Evolutionary conservation across 768 basidiomycete species (phyloP), one percentile per base, ranked within the genome.

Genomic region (Suillus lakei): DNA sequence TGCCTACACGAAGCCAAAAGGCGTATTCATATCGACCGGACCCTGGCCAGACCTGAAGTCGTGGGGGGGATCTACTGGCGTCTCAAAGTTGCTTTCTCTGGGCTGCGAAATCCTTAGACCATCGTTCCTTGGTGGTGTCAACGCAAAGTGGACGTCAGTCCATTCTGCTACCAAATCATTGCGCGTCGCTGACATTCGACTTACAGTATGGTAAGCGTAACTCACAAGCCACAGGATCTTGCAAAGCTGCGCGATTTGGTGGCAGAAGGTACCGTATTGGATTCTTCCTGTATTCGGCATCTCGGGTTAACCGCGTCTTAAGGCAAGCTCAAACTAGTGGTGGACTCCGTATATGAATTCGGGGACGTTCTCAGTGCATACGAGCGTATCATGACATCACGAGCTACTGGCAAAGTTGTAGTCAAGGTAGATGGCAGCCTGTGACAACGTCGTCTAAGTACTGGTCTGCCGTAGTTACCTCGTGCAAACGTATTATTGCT

Each of bases 391-490:
- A 78, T 88, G 82, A 82, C 84, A 1, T 74, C 79, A 5, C 79
- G 84, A 23, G 86, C 88, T 1, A 84, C 80, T 4, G 92, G 92
- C 0, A 92, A 92, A 72, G 82, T 93, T 4, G 81, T 91, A 4
- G 82, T 92, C 28, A 85, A 81, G 66, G 75, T 89, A 7, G 77
- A 80, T 23, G 18, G 38, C 10, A 41, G 39, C 8, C 9, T 53
- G 9, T 53, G 28, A 53, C 9, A 28, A 28, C 12, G 26, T 28
- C 21, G 26, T n/a, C 26, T 39, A 18, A 59, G 32, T n/a, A 54
- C 30, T n/a, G 51, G 18, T 5, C 28, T 21, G 30, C 30, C 7
- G 8, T 38, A 10, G 34, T 38, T 59, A n/a, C 39, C 26, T 28
- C 38, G 4, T 58, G 38, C 26, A 21, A 12, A 39, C 7, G 23